Evolutionary conservation across 345 rosid species (phyloP).

Genomic region (Lumnitzera racemosa): DNA sequence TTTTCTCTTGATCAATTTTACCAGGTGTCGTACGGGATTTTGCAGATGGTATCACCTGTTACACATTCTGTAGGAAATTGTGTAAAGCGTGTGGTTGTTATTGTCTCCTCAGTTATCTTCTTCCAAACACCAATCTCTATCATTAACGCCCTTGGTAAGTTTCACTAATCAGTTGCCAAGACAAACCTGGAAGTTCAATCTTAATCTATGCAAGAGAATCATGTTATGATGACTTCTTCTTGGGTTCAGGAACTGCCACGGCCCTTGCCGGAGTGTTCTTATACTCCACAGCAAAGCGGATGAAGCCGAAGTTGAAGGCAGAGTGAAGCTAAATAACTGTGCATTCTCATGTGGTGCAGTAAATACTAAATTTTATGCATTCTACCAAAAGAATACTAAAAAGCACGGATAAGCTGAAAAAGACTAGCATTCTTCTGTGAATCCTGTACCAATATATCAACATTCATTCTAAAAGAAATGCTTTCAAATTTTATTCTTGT

Average conservation of each 20-base stretch:
- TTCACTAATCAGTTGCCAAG: neutral
- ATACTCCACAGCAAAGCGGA: slow-evolving; percentile 47
- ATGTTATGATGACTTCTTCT: neutral
- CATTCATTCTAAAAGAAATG: no score
- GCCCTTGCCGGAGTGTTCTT: slow-evolving; percentile 76
- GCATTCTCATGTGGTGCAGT: neutral
- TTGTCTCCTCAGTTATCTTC: slow-evolving; percentile 61
- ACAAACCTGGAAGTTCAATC: neutral
- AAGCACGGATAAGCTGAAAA: no score
- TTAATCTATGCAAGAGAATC: neutral
- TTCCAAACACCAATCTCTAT: slow-evolving; percentile 60
- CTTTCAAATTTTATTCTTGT: no score
- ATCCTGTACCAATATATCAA: no score
- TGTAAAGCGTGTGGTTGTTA: slow-evolving; percentile 78
- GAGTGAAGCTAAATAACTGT: neutral
- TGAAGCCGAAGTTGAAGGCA: slow-evolving; percentile 35
- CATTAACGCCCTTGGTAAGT: slow-evolving; percentile 51
- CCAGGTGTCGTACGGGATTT: slow-evolving; percentile 75
- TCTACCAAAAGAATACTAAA: no score
- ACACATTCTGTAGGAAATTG: slow-evolving; percentile 85
- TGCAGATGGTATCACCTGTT: slow-evolving; percentile 74
- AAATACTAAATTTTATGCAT: no score
- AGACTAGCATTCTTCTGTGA: no score
- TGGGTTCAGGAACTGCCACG: slow-evolving; percentile 53
- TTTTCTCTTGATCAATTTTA: neutral